Evolutionary conservation across 768 basidiomycete species (phyloP), one percentile per base, ranked within the genome.

Genomic region (Tubosaeta sp.): DNA sequence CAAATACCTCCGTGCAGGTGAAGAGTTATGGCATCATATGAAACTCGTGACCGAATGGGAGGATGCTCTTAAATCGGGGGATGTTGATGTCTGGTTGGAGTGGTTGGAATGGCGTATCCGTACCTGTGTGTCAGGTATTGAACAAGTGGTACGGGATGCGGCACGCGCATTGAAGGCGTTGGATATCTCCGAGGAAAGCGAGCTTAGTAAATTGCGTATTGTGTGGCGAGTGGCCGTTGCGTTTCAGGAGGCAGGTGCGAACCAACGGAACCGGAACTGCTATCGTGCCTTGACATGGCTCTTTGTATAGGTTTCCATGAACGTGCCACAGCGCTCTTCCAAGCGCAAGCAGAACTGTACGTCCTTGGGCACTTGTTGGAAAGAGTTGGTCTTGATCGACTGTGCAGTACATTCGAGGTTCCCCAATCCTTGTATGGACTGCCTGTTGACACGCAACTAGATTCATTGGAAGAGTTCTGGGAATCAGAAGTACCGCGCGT

Each of bases 331-430:
- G 88, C 88, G 4, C 71, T 91, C 61, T 86, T 91, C 60, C 91
- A 93, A 65, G 88, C 88, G 10, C 88, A 93, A 67, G 81, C 85
- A 14, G 91, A 92, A 70, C 60, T 91, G 90, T 92, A 71, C 59
- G 84, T 65, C 43, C 43, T 41, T 12, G 26, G 14, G 45, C 46
- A 8, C 41, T 29, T 35, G 34, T 26, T 26, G 48, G 16, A 27
- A 50, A 12, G 25, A 43, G 31, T 37, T 56, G 46, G 50, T 52
- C 50, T 45, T 46, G 10, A 60, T 53, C 10, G 34, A 43, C 38
- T 26, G 26, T 45, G 25, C 60, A 91, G 91, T 43, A 74, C 76
- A 5, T 90, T 86, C 56, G 72, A 79, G 53, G 50, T 74, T 22
- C 88, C 88, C 0, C 66, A 72, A 25, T 60, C 63, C n/a, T 61